Percentiles rank a stretch among this genome's conserved stretches.
These are phyloP conservation scores for Gracilaria vermiculophylla DNA, from an alignment of 23 red algal genomes.

Conservation along the genomic window DNA sequence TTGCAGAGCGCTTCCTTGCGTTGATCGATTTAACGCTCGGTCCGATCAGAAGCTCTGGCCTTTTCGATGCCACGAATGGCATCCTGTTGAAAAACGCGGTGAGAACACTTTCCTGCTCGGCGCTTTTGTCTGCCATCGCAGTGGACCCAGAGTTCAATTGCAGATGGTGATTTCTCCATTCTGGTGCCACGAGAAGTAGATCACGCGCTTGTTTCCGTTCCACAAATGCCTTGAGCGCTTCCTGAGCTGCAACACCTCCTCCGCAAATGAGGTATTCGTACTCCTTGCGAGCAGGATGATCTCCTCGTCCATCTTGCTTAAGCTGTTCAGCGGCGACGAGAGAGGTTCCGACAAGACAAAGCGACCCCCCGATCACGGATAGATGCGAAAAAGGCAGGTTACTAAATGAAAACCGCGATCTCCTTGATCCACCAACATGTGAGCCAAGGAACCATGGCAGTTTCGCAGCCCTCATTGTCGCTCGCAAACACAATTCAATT, in stretches of 20 bases:
- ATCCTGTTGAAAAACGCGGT: conserved; percentile 4
- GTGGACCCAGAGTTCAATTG: neutral
- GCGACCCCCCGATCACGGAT: neutral
- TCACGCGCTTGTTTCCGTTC: conserved; percentile 24
- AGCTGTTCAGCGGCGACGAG: neutral
- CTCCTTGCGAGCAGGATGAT: neutral
- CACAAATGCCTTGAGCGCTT: conserved; percentile 49
- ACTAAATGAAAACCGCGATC: neutral
- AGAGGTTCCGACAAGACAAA: conserved; percentile 1
- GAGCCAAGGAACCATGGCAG: neutral
- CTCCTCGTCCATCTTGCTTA: neutral
- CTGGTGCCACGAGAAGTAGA: conserved; percentile 45
- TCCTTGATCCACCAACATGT: neutral
- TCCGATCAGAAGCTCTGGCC: conserved; percentile 48
- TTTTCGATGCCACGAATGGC: neutral
- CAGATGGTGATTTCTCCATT: conserved; percentile 21
- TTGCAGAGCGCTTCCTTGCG: conserved; percentile 8
- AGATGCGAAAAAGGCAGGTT: neutral
- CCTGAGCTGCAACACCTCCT: conserved; percentile 49
- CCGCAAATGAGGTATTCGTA: conserved; percentile 65
- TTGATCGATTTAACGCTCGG: conserved; percentile 48
- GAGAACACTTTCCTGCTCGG: neutral
- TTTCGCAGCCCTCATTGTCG: neutral
- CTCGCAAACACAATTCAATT: neutral
- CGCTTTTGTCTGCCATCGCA: neutral